A percentile compares a stretch with the other conserved stretches of the same genome.
These are phyloP conservation scores for Oryza glaberrima DNA, from an alignment of 176 grass and related monocot genomes.

Conservation along the genomic window DNA sequence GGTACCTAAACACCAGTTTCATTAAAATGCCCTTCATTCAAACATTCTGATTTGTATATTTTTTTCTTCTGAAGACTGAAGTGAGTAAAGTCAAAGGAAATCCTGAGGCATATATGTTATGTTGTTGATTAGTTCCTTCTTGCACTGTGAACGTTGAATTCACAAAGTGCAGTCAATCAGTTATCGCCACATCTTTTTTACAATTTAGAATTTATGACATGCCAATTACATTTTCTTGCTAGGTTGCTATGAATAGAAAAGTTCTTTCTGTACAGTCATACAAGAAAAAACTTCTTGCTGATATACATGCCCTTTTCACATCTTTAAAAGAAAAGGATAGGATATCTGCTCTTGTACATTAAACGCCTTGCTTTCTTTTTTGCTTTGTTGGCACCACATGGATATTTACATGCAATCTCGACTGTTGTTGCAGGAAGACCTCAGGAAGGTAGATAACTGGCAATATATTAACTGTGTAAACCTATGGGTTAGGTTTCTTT, in stretches of 20 bases:
- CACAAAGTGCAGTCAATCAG: conserved; percentile 19
- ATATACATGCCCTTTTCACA: conserved; percentile 26
- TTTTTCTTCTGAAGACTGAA: not conserved
- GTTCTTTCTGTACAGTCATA: not conserved
- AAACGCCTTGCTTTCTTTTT: conserved; percentile 29
- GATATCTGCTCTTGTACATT: conserved; percentile 1
- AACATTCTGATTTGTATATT: not conserved
- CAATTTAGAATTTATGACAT: not conserved
- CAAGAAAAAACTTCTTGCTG: not conserved
- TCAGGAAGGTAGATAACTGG: conserved; percentile 88
- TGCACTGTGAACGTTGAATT: not conserved
- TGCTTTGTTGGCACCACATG: conserved; percentile 25
- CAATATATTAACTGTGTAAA: conserved; percentile 85
- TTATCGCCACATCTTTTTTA: not conserved
- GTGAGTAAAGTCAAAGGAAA: not conserved
- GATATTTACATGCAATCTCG: conserved; percentile 29
- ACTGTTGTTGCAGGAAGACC: conserved; percentile 71
- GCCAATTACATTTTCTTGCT: conserved; percentile 21
- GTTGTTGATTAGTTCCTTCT: not conserved
- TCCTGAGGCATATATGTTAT: conserved; percentile 12
- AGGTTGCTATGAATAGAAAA: not conserved
- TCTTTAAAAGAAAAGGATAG: conserved; percentile 3
- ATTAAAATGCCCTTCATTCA: not conserved
- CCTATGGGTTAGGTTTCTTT: conserved; percentile 82
- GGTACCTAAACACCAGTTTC: conserved; percentile 22